phyloP scores from a whole-genome alignment of 352 stramenopile species.

The Phytophthora boehmeriae region DNA sequence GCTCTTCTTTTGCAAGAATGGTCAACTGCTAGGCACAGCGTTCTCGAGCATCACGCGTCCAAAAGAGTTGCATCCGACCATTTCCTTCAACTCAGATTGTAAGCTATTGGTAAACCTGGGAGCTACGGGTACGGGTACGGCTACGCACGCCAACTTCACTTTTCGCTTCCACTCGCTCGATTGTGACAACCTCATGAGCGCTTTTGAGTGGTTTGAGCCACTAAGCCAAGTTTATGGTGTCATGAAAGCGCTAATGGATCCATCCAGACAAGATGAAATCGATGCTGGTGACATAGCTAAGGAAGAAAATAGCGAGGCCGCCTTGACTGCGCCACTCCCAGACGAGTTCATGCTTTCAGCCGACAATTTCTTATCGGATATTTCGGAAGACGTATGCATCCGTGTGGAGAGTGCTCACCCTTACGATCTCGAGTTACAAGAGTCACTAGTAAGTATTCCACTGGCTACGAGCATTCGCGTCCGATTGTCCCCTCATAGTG shows the following conservation, averaged over 20 bases:
- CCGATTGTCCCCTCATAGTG: slow-evolving; percentile 72
- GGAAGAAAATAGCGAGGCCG: slow-evolving; percentile 4
- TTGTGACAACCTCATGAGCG: slow-evolving; percentile 85
- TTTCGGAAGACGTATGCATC: slow-evolving; percentile 86
- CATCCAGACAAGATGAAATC: slow-evolving; percentile 24
- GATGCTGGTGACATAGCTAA: not conserved
- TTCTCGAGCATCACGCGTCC: slow-evolving; percentile 72
- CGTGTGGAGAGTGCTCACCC: slow-evolving; percentile 78
- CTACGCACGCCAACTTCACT: slow-evolving; percentile 60
- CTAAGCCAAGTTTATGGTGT: slow-evolving; percentile 87
- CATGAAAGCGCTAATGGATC: slow-evolving; percentile 83
- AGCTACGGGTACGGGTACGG: slow-evolving; percentile 30
- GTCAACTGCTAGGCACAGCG: slow-evolving; percentile 72
- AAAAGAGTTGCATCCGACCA: slow-evolving; percentile 68
- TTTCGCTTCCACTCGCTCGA: slow-evolving; percentile 86
- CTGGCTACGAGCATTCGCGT: slow-evolving; percentile 86
- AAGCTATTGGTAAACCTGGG: slow-evolving; percentile 83
- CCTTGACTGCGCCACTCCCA: slow-evolving; percentile 37
- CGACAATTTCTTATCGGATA: slow-evolving; percentile 87
- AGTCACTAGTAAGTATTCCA: slow-evolving; percentile 80
- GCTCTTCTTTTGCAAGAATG: slow-evolving; percentile 89
- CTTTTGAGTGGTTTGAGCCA: slow-evolving; percentile 89
- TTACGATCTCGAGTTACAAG: slow-evolving; percentile 84
- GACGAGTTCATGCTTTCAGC: slow-evolving; percentile 90
- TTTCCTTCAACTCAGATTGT: slow-evolving; percentile 76